These are phyloP conservation scores for Colletotrichum tofieldiae DNA, from an alignment of 2,329 filamentous ascomycete genomes.

Conservation along the genomic window DNA sequence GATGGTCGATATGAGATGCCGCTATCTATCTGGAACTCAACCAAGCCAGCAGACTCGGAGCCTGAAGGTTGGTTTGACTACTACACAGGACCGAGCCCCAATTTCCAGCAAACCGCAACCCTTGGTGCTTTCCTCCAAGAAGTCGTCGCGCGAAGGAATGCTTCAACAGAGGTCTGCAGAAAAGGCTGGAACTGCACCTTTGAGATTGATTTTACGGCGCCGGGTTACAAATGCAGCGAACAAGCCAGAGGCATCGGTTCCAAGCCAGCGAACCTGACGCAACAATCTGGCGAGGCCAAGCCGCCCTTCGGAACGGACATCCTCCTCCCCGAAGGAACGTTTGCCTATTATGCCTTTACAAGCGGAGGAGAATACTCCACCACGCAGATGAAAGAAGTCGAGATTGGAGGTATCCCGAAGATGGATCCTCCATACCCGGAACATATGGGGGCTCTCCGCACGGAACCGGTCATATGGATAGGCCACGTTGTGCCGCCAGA, in stretches of 20 bases:
- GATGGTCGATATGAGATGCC: constrained; percentile 49
- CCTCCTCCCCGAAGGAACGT: constrained; percentile 49
- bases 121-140: constrained; percentile 49
- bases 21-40: constrained; percentile 53
- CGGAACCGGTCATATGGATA: constrained; percentile 56
- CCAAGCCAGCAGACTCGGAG: constrained; percentile 45
- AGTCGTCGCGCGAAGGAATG: constrained; percentile 47
- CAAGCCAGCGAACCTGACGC: constrained; percentile 44
- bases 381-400: constrained; percentile 46
- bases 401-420: constrained; percentile 50
- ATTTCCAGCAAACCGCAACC: constrained; percentile 49
- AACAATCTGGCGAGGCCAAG: constrained; percentile 45
- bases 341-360: constrained; percentile 51
- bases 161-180: constrained; percentile 52
- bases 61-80: constrained; percentile 52
- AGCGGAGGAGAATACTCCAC: constrained; percentile 50
- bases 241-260: constrained; percentile 49
- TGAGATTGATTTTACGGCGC: constrained; percentile 51
- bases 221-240: constrained; percentile 55
- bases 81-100: constrained; percentile 48
- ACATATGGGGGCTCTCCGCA: constrained; percentile 53
- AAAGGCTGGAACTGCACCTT: constrained; percentile 56
- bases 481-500: constrained; percentile 48
- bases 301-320: constrained; percentile 50
- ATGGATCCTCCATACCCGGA: constrained; percentile 46